Percentiles rank a stretch among this genome's conserved stretches.
Evolutionary conservation across 2,329 filamentous ascomycete species (phyloP).

Genomic region (Calonectria pseudoturangicola): DNA sequence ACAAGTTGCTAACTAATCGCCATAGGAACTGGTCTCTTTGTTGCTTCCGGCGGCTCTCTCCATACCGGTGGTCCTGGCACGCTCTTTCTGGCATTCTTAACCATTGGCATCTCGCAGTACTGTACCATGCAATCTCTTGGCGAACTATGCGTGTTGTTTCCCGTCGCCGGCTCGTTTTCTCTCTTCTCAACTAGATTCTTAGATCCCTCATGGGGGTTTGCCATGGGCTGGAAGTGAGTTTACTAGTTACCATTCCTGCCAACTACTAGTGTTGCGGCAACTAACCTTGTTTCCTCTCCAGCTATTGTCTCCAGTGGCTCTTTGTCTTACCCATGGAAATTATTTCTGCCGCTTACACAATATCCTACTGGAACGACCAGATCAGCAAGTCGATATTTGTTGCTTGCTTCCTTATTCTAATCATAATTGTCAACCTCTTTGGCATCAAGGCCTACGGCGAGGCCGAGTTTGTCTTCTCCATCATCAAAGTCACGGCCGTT

Average conservation of each 20-base stretch:
- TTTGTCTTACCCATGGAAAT: constrained; percentile 89
- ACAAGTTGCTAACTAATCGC: constrained; percentile 13
- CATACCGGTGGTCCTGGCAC: constrained; percentile 84
- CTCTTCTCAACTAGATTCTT: constrained; percentile 94
- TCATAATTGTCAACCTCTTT: constrained; percentile 89
- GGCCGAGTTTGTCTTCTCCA: constrained; percentile 89
- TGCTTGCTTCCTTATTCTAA: constrained; percentile 84
- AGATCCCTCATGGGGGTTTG: constrained; percentile 96
- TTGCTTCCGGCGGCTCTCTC: constrained; percentile 85
- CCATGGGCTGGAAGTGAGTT: constrained; percentile 92
- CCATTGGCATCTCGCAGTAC: constrained; percentile 91
- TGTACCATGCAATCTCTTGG: constrained; percentile 93
- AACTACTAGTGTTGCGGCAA: not conserved
- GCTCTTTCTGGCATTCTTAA: constrained; percentile 82
- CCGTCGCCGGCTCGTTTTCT: constrained; percentile 92
- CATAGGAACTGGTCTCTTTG: constrained; percentile 86
- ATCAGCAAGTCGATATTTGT: constrained; percentile 85
- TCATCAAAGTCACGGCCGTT: constrained; percentile 89
- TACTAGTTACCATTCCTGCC: not conserved
- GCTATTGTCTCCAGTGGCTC: constrained; percentile 91
- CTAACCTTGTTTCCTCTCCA: constrained; percentile 57
- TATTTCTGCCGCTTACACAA: constrained; percentile 88
- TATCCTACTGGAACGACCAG: constrained; percentile 83
- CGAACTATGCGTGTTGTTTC: constrained; percentile 91
- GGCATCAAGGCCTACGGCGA: constrained; percentile 92